Evolutionary conservation across 2,329 filamentous ascomycete species (phyloP).

Genomic region (Blastomyces percursus): DNA sequence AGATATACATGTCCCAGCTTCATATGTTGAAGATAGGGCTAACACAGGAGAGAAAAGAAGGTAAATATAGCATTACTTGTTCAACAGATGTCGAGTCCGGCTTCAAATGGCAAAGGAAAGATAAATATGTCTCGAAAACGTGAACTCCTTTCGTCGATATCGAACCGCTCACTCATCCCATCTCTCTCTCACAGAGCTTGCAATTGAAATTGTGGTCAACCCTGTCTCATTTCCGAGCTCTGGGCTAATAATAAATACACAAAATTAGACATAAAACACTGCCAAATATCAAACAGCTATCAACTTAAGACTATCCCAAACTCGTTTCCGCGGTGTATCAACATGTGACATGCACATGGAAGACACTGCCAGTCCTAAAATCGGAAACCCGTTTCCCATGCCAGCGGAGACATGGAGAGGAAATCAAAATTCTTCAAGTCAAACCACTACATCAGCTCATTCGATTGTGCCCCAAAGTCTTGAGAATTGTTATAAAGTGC

Average conservation of each 20-base stretch:
- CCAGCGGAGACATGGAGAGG: conserved; percentile 12
- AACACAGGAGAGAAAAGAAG: not conserved
- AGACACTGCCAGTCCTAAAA: not conserved
- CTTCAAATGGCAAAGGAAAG: not conserved
- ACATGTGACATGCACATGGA: too few relatives aligned
- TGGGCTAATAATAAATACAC: not conserved
- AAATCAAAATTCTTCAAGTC: conserved; percentile 13
- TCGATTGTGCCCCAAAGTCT: conserved; percentile 6
- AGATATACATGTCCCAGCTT: not conserved
- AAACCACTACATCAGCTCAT: conserved; percentile 8
- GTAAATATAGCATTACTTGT: not conserved
- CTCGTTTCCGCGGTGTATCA: too few relatives aligned
- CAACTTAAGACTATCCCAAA: not conserved
- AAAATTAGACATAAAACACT: too few relatives aligned
- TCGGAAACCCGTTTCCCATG: conserved; percentile 9
- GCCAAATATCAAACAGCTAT: not conserved
- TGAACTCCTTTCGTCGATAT: not conserved
- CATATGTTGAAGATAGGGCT: not conserved
- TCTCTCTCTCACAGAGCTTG: not conserved
- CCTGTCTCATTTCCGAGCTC: not conserved
- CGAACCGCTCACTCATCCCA: not conserved
- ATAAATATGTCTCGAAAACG: not conserved
- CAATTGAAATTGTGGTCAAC: not conserved
- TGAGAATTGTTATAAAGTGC: not conserved
- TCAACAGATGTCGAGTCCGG: not conserved